Percentiles rank a stretch among this genome's conserved stretches.
These are phyloP conservation scores for Ramaria sp. DNA, from an alignment of 768 basidiomycete species.

Conservation along the genomic window DNA sequence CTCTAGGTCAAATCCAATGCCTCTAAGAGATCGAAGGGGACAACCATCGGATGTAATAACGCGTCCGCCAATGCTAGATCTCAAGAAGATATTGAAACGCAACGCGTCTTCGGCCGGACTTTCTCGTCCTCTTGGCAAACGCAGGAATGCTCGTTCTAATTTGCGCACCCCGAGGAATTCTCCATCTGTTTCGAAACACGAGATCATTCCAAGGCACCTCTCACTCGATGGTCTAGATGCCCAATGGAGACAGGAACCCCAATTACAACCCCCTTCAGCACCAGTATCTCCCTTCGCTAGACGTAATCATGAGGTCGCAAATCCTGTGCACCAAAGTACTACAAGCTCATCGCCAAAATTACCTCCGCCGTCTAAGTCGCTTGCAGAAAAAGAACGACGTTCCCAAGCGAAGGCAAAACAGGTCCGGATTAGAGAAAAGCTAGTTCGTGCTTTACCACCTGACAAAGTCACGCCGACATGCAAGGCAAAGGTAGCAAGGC, in stretches of 20 bases:
- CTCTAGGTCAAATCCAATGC: background rate
- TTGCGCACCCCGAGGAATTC: background rate
- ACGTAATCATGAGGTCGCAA: too few relatives aligned
- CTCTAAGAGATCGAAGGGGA: background rate
- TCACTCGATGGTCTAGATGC: too few relatives aligned
- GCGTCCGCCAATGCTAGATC: conserved; percentile 1
- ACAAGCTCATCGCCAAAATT: too few relatives aligned
- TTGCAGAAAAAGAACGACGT: conserved; percentile 2
- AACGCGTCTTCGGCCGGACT: background rate
- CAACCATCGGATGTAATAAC: background rate
- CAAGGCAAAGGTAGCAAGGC: background rate
- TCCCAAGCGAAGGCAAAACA: conserved; percentile 3
- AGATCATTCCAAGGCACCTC: too few relatives aligned
- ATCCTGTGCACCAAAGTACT: too few relatives aligned
- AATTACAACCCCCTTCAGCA: too few relatives aligned
- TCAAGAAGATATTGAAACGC: conserved; percentile 1
- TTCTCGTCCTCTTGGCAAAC: background rate
- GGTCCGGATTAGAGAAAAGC: background rate
- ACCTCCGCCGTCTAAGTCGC: background rate
- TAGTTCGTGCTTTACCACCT: conserved; percentile 4
- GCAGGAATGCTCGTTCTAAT: background rate
- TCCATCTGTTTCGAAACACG: too few relatives aligned
- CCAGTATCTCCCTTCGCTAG: too few relatives aligned
- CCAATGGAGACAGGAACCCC: too few relatives aligned
- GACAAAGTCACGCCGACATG: background rate